Base-by-base conservation (phyloP, 2,329 filamentous ascomycete species). In the Colletotrichum sp. region DNA sequence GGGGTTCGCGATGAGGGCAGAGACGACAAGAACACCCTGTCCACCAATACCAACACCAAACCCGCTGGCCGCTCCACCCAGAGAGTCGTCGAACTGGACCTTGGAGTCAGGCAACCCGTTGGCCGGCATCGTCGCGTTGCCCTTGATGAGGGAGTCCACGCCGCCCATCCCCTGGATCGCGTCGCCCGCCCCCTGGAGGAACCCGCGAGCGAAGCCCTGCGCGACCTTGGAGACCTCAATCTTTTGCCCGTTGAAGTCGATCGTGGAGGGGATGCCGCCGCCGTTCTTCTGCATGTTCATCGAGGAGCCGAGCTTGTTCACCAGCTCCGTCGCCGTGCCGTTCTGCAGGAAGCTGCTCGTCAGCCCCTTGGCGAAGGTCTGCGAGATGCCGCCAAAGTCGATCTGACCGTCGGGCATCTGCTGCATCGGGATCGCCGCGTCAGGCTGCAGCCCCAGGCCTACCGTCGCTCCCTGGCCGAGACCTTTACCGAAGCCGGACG, bases 1-100 rank as follows among this genome's bases (percentile, higher is more conserved):
- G 4, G 78, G 71, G 32, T 82, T 79, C 9, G 78, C 76, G 8
- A 84, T 38, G 5, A 85, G 76, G 72, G 81, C 78, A 38, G 81
- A 79, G 7, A 78, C 78, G 4, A 83, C 78, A 14, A 83, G 69
- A 3, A 84, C 80, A 7, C 81, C 83, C 38, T 84, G 81, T 4
- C 80, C 81, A 0, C 83, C 83, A 5, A 85, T 77, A 1, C 84
- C 84, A 24, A 80, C 80, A 9, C 83, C 84, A 32, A 85, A 82
- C 1, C 84, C 83, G 21, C 79, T 79, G 1, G 83, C 82, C 13
- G 81, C 83, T 14, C 84, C 84, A 18, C 79, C 80, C 21, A 84
- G 74, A 2, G 82, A 81, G 73, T 85, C 84, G 70, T 86, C 78
- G 34, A 84, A 85, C 5, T 71, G 67, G 7, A 84, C 73, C 24